Evolutionary conservation across 169 alveolate genomes (phyloP), one percentile per base, ranked within the genome.

Genomic region (Plasmodium berghei): DNA sequence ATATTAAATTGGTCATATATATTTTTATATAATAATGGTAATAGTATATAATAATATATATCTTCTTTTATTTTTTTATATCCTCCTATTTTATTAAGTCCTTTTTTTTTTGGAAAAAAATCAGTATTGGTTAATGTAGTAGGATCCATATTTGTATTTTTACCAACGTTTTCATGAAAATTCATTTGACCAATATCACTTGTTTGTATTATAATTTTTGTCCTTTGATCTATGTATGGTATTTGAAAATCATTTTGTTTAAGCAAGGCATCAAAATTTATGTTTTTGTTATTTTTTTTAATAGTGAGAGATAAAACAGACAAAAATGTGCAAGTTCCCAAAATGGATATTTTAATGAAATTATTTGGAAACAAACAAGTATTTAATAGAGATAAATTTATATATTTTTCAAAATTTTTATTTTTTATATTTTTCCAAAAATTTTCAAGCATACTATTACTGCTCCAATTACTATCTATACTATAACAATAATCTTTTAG

Each of bases 61-160:
- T 91, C 94, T 20, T 74, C 75, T 34, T 91, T 91, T 14, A 91
- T 88, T 54, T 91, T 74, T 1, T 58, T 69, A 89, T 88, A 88
- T 42, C 94, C 94, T 48, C 94, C 94, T 73, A 91, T 87, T 67
- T 91, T 87, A 12, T 74, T 88, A 12, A 91, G 45, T 12, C 94
- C 94, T 67, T 40, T 63, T 24, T 77, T 67, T 54, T 74, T 46
- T 48, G 9, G 22, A 22, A 46, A 62, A 14, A 45, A 62, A 8
- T 46, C 46, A 0, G 20, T 20, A 62, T 74, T 73, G 48, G 14
- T 62, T 10, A 56, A 24, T 40, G 8, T 40, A 3, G 20, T 54
- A 4, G 28, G 28, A n/a, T n/a, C 34, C 0, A 20, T 12, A n/a
- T n/a, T 8, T 16, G 10, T 52, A 16, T 52, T 52, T 52, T 52